Conservation (phyloP, 2,329 filamentous ascomycete genomes). For the Nemania sp. region DNA sequence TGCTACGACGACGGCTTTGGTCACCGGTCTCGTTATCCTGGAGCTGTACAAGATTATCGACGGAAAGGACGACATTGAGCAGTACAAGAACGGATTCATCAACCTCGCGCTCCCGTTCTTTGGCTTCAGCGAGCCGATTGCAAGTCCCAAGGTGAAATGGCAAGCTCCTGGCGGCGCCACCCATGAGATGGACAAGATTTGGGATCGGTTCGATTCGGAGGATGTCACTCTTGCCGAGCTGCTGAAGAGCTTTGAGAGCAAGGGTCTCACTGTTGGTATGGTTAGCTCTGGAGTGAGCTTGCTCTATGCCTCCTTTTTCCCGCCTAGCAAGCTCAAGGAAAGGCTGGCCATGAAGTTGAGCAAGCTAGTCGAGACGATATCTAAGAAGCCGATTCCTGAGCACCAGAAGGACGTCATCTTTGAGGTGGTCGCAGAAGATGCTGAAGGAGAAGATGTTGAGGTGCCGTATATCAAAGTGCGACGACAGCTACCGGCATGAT, state of each 20-base stretch:
- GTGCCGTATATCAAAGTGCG: constrained; percentile 95
- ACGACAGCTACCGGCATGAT: constrained; percentile 49
- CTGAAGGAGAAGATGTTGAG: constrained; percentile 89
- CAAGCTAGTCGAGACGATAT: constrained; percentile 83
- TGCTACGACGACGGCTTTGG: constrained; percentile 92
- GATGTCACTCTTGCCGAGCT: constrained; percentile 86
- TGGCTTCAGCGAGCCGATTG: constrained; percentile 95
- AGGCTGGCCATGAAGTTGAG: constrained; percentile 82
- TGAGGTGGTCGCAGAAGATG: constrained; percentile 90
- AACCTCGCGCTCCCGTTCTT: constrained; percentile 97
- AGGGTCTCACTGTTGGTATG: constrained; percentile 85
- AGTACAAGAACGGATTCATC: constrained; percentile 99
- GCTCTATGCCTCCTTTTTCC: constrained; percentile 92
- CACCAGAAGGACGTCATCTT: constrained; percentile 97
- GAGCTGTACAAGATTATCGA: constrained; percentile 97
- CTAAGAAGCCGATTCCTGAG: constrained; percentile 85
- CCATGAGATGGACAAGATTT: constrained; percentile 90
- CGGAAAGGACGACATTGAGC: constrained; percentile 93
- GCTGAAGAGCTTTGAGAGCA: constrained; percentile 76
- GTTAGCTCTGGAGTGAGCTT: constrained; percentile 96
- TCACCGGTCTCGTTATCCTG: constrained; percentile 88
- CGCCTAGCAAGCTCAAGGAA: constrained; percentile 76
- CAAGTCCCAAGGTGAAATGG: constrained; percentile 91
- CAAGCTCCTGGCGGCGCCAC: constrained; percentile 70
- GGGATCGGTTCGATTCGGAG: constrained; percentile 92